Evolutionary conservation across 2,329 filamentous ascomycete species (phyloP).

Genomic region (Trichophyton simii): DNA sequence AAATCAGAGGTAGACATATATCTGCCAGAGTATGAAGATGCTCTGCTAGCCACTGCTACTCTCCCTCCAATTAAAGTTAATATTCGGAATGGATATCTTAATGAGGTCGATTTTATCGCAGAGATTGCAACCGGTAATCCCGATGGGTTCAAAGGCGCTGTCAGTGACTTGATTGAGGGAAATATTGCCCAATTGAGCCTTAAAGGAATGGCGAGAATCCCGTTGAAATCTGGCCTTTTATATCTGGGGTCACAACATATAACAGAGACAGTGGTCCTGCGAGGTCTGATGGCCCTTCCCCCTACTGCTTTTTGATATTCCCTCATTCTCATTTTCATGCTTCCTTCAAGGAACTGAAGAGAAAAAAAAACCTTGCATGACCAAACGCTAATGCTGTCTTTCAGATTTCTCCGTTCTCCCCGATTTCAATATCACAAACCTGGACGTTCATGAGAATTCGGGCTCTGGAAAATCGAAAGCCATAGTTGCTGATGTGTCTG

Average conservation of each 20-base stretch:
- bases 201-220: constrained; percentile 58
- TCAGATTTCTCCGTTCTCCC: constrained; percentile 62
- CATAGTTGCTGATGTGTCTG: constrained; percentile 67
- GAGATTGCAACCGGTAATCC: constrained; percentile 65
- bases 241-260: constrained; percentile 65
- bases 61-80: constrained; percentile 65
- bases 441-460: constrained; percentile 64
- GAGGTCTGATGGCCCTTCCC: constrained; percentile 47
- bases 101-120: constrained; percentile 64
- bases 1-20: constrained; percentile 62
- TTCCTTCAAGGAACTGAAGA: neutral
- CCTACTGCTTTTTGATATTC: constrained; percentile 15
- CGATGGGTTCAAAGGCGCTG: constrained; percentile 63
- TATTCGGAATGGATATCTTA: constrained; percentile 65
- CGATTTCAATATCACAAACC: constrained; percentile 64
- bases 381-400: neutral
- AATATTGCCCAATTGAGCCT: constrained; percentile 59
- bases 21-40: constrained; percentile 68
- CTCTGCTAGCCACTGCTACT: constrained; percentile 62
- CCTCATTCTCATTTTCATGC: neutral
- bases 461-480: constrained; percentile 45
- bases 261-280: constrained; percentile 61
- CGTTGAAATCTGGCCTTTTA: constrained; percentile 66
- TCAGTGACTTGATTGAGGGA: constrained; percentile 79
- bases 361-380: neutral